Percentiles rank a stretch among this genome's conserved stretches.
phyloP scores from a whole-genome alignment of 768 basidiomycete genomes.

The Myochromella boudieri region DNA sequence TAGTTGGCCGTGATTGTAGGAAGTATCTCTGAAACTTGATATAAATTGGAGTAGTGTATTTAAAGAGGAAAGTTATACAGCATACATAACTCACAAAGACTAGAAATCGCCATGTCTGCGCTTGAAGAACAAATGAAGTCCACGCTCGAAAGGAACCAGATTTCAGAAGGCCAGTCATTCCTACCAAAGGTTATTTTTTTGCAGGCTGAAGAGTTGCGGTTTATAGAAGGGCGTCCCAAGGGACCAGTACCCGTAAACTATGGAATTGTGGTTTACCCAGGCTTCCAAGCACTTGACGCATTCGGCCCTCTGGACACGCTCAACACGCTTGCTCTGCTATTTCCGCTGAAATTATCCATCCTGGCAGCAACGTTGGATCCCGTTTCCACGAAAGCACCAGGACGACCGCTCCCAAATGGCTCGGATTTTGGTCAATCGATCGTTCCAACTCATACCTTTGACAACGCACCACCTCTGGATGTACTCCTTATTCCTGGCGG shows the following conservation, averaged over 20 bases:
- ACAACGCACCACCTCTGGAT: slow-evolving; percentile 31
- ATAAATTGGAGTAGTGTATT: no score
- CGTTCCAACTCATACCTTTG: slow-evolving; percentile 39
- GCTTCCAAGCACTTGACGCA: slow-evolving; percentile 32
- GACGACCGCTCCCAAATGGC: background rate
- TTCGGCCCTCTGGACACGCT: slow-evolving; percentile 33
- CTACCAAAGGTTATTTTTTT: background rate
- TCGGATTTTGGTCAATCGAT: slow-evolving; percentile 21
- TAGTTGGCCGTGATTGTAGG: no score
- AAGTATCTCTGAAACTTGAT: no score
- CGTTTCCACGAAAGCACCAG: slow-evolving; percentile 23
- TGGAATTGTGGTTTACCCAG: slow-evolving; percentile 28
- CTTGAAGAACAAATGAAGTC: background rate
- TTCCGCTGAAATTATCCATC: slow-evolving; percentile 26
- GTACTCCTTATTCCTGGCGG: slow-evolving; percentile 33
- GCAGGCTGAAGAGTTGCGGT: background rate
- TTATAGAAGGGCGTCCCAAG: slow-evolving; percentile 1
- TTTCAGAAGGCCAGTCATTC: background rate
- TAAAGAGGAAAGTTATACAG: no score
- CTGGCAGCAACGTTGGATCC: slow-evolving; percentile 25
- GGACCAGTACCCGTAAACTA: slow-evolving; percentile 14
- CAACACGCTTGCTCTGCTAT: slow-evolving; percentile 20
- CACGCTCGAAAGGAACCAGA: background rate
- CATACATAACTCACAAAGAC: no score
- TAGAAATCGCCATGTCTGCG: background rate